Base-by-base conservation (phyloP, 2,329 filamentous ascomycete species). In the Diplodia intermedia region DNA sequence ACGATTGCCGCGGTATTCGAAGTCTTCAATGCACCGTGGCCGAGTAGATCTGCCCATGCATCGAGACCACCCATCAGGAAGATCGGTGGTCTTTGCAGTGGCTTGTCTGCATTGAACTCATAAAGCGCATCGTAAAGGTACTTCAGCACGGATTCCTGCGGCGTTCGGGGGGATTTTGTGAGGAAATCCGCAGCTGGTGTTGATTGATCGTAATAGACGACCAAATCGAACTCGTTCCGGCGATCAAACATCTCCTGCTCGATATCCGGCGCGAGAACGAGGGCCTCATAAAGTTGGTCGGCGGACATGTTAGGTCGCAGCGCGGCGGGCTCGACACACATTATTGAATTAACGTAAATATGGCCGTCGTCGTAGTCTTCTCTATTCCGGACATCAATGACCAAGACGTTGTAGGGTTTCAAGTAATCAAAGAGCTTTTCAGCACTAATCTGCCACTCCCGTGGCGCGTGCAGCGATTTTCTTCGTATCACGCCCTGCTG, bases 311-410 rank as follows among this genome's bases (percentile, higher is more conserved):
- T 89, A 54, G 90, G 86, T 66, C 91, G 87, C 57, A 93, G 78
- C 11, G 90, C 86, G 54, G 96, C 86, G 29, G 94, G 93, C 74
- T 99, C 95, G 69, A 99, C 87, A 78, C 95, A 99, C 54, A 99
- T 92, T 49, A 93, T 91, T 6, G 88, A 90, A 67, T 89, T 89
- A 6, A 91, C 89, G 82, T 91, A 91, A 71, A 99, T 93, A 76
- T 99, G 95, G 0, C 95, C 95, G 57, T 90, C 86, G 72, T 98
- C 93, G 75, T 92, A 99, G 9, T 91, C 87, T 65, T 91, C 88
- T 31, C 95, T 89, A 67, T 87, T 83, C 49, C 95, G 89, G 52
- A 97, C 88, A 78, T 99, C 95, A 71, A 99, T 93, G 29, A 98
- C 78, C 14, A 99, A 81, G 29, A 97, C 84, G 69, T 80, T 89